A percentile compares a stretch with the other conserved stretches of the same genome.
Evolutionary conservation across 495 filamentous ascomycete genomes (phyloP).

Genomic region (Penicillium simplicissimum): DNA sequence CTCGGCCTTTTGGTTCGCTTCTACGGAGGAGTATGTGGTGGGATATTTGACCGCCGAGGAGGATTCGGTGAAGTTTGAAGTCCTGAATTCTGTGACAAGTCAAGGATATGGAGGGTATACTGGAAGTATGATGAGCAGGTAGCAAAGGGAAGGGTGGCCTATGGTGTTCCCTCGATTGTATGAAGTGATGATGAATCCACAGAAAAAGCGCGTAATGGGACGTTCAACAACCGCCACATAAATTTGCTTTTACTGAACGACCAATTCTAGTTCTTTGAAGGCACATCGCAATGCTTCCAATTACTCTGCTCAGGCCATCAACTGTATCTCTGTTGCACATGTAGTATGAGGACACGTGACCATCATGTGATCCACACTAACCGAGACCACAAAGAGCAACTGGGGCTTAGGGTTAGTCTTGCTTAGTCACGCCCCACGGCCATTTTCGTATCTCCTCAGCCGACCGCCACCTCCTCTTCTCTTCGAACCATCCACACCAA

Average conservation of each 20-base stretch:
- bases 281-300: no score
- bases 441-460: slow-evolving; percentile 44
- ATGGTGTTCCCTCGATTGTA: neutral
- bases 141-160: neutral
- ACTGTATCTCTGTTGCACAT: neutral
- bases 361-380: slow-evolving; percentile 17
- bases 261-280: no score
- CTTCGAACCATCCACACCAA: slow-evolving; percentile 50
- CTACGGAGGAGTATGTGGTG: slow-evolving; percentile 43
- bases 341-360: neutral
- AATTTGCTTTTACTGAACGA: no score
- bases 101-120: slow-evolving; percentile 24
- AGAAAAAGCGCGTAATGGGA: neutral
- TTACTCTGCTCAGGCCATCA: no score
- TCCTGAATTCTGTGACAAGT: slow-evolving; percentile 34
- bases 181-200: neutral
- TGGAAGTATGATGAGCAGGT: slow-evolving; percentile 19
- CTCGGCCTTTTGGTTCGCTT: slow-evolving; percentile 44
- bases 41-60: slow-evolving; percentile 36
- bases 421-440: slow-evolving; percentile 50
- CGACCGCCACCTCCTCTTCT: slow-evolving; percentile 30
- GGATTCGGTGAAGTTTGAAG: slow-evolving; percentile 29
- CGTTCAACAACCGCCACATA: neutral
- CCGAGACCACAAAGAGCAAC: slow-evolving; percentile 20
- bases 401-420: slow-evolving; percentile 46